Evolutionary conservation across 768 basidiomycete genomes (phyloP).

Genomic region (Pholiota microspora): DNA sequence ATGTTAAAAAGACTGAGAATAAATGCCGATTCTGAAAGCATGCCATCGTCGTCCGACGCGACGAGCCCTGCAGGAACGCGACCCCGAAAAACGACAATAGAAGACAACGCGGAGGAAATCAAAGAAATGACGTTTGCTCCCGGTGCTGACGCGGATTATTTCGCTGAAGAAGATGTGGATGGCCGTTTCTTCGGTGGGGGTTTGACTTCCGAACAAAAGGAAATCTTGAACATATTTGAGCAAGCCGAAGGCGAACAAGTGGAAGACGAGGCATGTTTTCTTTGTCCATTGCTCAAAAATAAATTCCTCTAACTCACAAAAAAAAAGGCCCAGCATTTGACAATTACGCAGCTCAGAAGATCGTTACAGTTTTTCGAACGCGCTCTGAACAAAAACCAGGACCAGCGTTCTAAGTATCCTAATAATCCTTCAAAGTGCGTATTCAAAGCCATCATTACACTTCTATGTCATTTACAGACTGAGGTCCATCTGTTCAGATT

Average conservation of each 20-base stretch:
- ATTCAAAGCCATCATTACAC: too few relatives aligned
- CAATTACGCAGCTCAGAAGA: constrained; percentile 68
- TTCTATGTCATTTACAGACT: too few relatives aligned
- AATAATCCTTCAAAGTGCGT: constrained; percentile 86
- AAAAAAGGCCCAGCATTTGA: constrained; percentile 60
- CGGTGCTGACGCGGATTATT: constrained; percentile 88
- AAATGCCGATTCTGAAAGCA: constrained; percentile 37
- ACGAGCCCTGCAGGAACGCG: constrained; percentile 22
- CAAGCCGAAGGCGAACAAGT: constrained; percentile 59
- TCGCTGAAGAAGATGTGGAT: constrained; percentile 87
- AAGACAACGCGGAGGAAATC: constrained; percentile 50
- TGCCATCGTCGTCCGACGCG: too few relatives aligned
- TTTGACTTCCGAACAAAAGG: constrained; percentile 88
- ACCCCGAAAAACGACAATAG: constrained; percentile 49
- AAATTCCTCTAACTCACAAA: background rate
- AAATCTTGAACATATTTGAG: constrained; percentile 95
- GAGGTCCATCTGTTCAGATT: constrained; percentile 73
- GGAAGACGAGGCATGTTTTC: constrained; percentile 64
- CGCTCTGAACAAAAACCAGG: constrained; percentile 91
- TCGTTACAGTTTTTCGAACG: constrained; percentile 82
- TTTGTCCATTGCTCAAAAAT: background rate
- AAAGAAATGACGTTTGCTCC: constrained; percentile 58
- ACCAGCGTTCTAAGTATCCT: constrained; percentile 93
- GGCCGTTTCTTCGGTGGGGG: constrained; percentile 95
- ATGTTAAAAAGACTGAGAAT: constrained; percentile 78